phyloP scores from a whole-genome alignment of 2,329 filamentous ascomycete genomes.

The Truncatella angustata region DNA sequence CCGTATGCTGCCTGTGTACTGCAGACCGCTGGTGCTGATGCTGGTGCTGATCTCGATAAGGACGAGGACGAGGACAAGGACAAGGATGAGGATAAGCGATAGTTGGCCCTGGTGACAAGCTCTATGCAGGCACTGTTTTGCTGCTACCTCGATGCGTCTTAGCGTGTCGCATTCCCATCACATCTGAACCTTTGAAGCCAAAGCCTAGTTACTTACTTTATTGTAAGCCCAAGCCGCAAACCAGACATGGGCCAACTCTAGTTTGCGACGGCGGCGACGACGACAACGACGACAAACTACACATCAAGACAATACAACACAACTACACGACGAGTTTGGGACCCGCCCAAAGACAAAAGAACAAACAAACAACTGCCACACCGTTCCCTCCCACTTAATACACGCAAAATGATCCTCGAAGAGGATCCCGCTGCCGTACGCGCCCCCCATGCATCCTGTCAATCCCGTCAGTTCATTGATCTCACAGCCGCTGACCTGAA shows the following conservation, averaged over 20 bases:
- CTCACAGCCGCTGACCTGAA: background rate
- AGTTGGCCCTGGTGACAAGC: conserved; percentile 28
- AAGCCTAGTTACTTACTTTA: too few species aligned
- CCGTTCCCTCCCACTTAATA: too few species aligned
- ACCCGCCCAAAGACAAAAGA: too few species aligned
- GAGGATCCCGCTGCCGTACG: conserved; percentile 84
- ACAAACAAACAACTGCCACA: too few species aligned
- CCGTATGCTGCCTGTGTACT: too few species aligned
- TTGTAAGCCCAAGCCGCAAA: too few species aligned
- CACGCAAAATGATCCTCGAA: conserved; percentile 82
- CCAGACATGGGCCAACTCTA: too few species aligned
- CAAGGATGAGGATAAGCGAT: conserved; percentile 13
- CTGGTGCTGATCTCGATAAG: too few species aligned
- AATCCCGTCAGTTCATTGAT: conserved; percentile 6
- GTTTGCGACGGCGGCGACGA: too few species aligned
- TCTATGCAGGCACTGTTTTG: too few species aligned
- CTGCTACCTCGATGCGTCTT: conserved; percentile 7
- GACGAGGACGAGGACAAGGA: too few species aligned
- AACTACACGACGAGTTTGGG: conserved; percentile 7
- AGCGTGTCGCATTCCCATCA: conserved; percentile 18
- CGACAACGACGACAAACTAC: background rate
- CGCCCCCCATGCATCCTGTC: conserved; percentile 11
- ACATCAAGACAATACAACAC: conserved; percentile 3
- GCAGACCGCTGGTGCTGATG: too few species aligned
- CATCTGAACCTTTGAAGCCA: background rate